Conservation (phyloP, 1,284 basidiomycete genomes). For the Singerocomus rubriflavus region DNA sequence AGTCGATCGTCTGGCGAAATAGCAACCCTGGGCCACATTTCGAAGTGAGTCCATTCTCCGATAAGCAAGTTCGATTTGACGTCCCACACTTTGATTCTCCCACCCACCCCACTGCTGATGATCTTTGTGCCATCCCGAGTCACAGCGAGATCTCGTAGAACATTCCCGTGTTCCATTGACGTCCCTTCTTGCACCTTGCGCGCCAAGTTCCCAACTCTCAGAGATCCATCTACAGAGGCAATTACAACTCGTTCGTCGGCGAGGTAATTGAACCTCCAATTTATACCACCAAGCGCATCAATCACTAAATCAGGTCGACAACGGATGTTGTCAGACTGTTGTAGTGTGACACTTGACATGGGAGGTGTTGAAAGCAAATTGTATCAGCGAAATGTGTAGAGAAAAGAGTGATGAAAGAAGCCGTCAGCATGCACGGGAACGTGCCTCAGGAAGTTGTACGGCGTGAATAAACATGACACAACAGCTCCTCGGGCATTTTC, state of each 20-base stretch:
- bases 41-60: background rate
- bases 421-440: too few relatives aligned
- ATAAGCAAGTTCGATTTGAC: background rate
- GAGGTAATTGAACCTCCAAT: background rate
- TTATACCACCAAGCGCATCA: background rate
- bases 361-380: too few relatives aligned
- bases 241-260: background rate
- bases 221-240: background rate
- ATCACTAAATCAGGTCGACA: background rate
- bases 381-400: too few relatives aligned
- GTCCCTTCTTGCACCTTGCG: slow-evolving; percentile 1
- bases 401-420: too few relatives aligned
- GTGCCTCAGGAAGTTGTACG: too few relatives aligned
- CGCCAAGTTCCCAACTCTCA: background rate
- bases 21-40: background rate
- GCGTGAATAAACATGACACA: too few relatives aligned
- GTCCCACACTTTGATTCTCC: background rate
- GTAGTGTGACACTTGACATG: background rate
- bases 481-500: too few relatives aligned
- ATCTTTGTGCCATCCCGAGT: slow-evolving; percentile 4
- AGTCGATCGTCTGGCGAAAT: slow-evolving; percentile 7
- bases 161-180: background rate
- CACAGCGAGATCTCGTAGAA: background rate
- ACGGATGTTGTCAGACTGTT: background rate
- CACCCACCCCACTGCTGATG: background rate